Percentiles rank a stretch among this genome's conserved stretches.
These are phyloP conservation scores for Pyricularia grisea DNA, from an alignment of 2,329 filamentous ascomycete genomes.

Conservation along the genomic window DNA sequence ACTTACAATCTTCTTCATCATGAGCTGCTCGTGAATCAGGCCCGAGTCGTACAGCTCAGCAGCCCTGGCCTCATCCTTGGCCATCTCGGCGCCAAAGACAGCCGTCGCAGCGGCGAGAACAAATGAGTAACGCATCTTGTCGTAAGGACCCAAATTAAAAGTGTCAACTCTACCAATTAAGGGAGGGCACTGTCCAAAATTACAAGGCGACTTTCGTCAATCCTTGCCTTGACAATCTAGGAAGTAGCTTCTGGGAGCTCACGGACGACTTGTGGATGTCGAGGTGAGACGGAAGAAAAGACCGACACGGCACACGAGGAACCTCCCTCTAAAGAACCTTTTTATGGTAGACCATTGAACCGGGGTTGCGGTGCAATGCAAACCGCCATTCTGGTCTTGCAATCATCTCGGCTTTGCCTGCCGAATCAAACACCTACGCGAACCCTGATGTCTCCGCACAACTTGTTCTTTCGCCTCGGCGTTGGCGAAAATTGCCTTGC, in stretches of 20 bases:
- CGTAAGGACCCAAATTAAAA: background rate
- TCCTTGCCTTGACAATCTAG: background rate
- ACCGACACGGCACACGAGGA: background rate
- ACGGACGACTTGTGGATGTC: background rate
- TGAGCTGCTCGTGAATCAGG: background rate
- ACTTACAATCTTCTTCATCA: constrained; percentile 3
- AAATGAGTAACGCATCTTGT: background rate
- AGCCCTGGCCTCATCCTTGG: constrained; percentile 4
- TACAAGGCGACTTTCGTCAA: background rate
- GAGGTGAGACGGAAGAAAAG: background rate
- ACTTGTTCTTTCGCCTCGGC: background rate
- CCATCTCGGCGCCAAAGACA: constrained; percentile 1
- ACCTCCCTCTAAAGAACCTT: background rate
- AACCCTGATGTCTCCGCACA: background rate
- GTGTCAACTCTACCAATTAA: background rate
- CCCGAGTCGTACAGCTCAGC: constrained; percentile 2
- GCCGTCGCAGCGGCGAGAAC: background rate
- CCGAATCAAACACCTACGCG: background rate
- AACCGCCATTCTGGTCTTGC: background rate
- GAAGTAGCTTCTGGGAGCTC: background rate
- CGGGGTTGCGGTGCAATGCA: background rate
- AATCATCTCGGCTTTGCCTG: background rate
- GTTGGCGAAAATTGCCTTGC: background rate
- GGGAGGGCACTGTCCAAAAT: background rate
- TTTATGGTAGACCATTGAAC: background rate